Base-by-base conservation (phyloP, 2,329 filamentous ascomycete genomes). In the Elsinoe australis region DNA sequence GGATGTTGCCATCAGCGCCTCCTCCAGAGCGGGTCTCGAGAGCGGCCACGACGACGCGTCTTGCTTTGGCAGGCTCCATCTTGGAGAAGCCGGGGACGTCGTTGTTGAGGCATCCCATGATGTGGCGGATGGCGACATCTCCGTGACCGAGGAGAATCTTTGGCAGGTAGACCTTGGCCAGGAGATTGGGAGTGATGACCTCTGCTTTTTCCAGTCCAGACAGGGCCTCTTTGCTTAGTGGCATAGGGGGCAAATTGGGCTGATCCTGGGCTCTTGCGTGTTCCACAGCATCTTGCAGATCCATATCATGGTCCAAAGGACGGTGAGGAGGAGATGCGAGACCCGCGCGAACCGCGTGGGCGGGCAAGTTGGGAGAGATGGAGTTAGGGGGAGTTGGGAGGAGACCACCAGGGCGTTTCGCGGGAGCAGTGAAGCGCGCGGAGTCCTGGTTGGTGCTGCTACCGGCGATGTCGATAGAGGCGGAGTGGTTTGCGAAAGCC, bases 311-410 rank as follows among this genome's bases (percentile, higher is more conserved):
- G 64, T 94, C 87, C 65, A 89, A 77, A 60, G 71, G 66, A 54
- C 71, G 60, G 51, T 71, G 63, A 39, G 68, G 63, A 47, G 69
- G 64, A 52, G 71, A 67, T 55, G 66, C 61, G 41, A 71, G 52
- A 33, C 42, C 49, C 54, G 79, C 76, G 66, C 83, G 85, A 63
- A 85, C 79, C 60, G 83, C 84, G 60, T 90, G 86, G 52, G 89
- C 86, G 59, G 84, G 82, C 56, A 95, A 76, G 58, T 80, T 83
- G 41, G 90, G 90, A 53, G 89, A 95, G 65, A 95, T 88, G 67
- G 89, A 95, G 73, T 90, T 94, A 53, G 90, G 90, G 63, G 90
- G 90, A 65, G 90, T 95, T 54, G 85, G 87, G 61, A 95, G 80
- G 65, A 79, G 73, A 54, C 55, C 59, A 45, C 56, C 56, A 52